Conservation (phyloP, 148 eudicot species). For the Silene conica region DNA sequence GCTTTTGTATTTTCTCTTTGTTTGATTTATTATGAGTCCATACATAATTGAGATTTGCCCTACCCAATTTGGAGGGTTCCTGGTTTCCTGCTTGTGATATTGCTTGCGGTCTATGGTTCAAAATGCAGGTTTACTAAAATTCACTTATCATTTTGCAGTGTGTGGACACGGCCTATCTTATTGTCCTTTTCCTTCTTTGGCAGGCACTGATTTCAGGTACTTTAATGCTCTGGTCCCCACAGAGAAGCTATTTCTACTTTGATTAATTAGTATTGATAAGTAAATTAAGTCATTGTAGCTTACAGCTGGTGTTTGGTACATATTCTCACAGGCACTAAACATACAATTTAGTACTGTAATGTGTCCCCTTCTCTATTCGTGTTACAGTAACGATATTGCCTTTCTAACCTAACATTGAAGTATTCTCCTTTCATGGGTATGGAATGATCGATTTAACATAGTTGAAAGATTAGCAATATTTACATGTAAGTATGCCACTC, state of each 20-base stretch:
- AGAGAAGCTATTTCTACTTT: neutral
- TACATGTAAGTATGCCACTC: slow-evolving; percentile 3
- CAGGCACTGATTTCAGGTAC: slow-evolving; percentile 16
- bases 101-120: slow-evolving; percentile 19
- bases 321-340: neutral
- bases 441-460: neutral
- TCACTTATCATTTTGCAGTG: neutral
- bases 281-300: slow-evolving; percentile 11
- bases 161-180: slow-evolving; percentile 5
- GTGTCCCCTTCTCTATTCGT: slow-evolving; percentile 8
- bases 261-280: slow-evolving; percentile 8
- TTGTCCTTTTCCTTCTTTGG: slow-evolving; percentile 4
- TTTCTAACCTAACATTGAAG: neutral
- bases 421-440: no score
- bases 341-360: neutral
- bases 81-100: slow-evolving; percentile 11
- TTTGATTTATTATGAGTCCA: neutral
- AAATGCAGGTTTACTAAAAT: slow-evolving; percentile 11
- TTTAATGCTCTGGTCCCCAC: slow-evolving; percentile 24
- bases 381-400: neutral
- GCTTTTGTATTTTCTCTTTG: neutral
- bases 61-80: slow-evolving; percentile 11
- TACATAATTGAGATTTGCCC: slow-evolving; percentile 5
- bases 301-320: slow-evolving; percentile 19
- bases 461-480: slow-evolving; percentile 1